Evolutionary conservation across 352 stramenopile genomes (phyloP), one percentile per base, ranked within the genome.

Genomic region (Phytophthora melonis): DNA sequence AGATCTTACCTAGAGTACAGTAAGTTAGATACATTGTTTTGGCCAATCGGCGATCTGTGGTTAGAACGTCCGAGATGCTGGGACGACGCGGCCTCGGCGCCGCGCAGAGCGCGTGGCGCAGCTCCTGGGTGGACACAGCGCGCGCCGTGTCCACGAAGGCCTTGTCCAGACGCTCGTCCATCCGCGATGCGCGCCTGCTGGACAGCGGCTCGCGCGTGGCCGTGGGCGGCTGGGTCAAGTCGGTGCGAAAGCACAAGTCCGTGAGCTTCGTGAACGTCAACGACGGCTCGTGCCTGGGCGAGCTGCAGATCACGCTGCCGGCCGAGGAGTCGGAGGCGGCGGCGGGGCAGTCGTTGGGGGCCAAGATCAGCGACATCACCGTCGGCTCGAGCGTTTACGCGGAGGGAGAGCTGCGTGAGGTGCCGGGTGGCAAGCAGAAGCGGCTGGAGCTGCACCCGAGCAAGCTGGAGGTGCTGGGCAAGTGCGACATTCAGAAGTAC

Each of bases 201-300:
- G 63, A 67, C 25, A 79, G 75, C 61, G 84, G 84, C 59, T 68
- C 73, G 39, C 82, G 63, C 39, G 83, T 91, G 21, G 78, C 78
- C 30, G 70, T 93, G 18, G 84, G 77, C 21, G 97, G 97, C 47
- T 99, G 97, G 97, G 96, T 99, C 54, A 91, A 98, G 79, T 99
- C 97, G 10, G 92, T 99, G 32, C 90, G 97, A 68, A 98, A 98
- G 65, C 97, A 99, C 88, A 99, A 99, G 80, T 98, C 91, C 30
- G 88, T 99, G 58, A 97, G 87, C 50, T 99, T 99, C 81, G 86
- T 99, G 34, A 97, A 99, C 78, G 88, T 99, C 50, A 99, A 98
- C 80, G 97, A 99, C 80, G 96, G 96, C 53, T 98, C 91, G 50
- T 97, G 89, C 73, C 87, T 99, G 61, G 78, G 83, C 10, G 95